A percentile compares a stretch with the other conserved stretches of the same genome.
These are phyloP conservation scores for Corymbia maculata DNA, from an alignment of 345 rosid genomes.

Conservation along the genomic window DNA sequence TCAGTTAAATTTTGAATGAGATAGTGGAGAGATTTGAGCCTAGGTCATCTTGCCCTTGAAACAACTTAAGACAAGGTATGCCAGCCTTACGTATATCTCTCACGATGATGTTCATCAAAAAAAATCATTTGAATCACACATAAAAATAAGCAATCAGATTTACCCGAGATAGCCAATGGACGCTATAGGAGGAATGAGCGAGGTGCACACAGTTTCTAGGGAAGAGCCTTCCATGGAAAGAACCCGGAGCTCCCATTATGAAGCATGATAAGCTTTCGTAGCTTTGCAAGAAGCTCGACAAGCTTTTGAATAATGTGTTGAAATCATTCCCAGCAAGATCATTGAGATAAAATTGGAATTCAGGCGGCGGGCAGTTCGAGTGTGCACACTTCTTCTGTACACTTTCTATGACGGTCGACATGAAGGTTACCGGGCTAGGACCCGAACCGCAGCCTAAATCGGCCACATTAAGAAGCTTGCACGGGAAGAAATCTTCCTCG, in stretches of 20 bases:
- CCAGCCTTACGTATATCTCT: not conserved
- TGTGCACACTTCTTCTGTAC: not conserved
- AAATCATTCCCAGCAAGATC: slow-evolving; percentile 18
- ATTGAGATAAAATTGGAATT: slow-evolving; percentile 4
- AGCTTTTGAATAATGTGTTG: slow-evolving; percentile 5
- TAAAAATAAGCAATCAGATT: not conserved
- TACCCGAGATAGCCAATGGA: slow-evolving; percentile 21
- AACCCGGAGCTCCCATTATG: slow-evolving; percentile 9
- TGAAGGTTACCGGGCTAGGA: not conserved
- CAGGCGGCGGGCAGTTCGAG: not conserved
- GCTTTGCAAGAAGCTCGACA: not conserved
- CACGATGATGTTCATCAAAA: not conserved
- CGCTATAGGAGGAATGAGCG: slow-evolving; percentile 8
- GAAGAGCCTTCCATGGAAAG: slow-evolving; percentile 10
- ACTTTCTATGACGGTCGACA: not conserved
- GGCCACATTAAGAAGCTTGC: slow-evolving; percentile 1
- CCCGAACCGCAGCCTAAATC: slow-evolving; percentile 14
- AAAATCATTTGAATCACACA: not conserved
- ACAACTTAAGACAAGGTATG: not conserved
- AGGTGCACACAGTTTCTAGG: slow-evolving; percentile 2
- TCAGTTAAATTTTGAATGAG: no score
- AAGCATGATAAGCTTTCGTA: not conserved
- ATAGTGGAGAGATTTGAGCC: not conserved
- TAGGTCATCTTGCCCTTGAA: not conserved
- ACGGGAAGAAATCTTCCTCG: not conserved